Percentiles rank a stretch among this genome's conserved stretches.
Conservation (phyloP, 2,329 filamentous ascomycete species). For the Microdochium trichocladiopsis region DNA sequence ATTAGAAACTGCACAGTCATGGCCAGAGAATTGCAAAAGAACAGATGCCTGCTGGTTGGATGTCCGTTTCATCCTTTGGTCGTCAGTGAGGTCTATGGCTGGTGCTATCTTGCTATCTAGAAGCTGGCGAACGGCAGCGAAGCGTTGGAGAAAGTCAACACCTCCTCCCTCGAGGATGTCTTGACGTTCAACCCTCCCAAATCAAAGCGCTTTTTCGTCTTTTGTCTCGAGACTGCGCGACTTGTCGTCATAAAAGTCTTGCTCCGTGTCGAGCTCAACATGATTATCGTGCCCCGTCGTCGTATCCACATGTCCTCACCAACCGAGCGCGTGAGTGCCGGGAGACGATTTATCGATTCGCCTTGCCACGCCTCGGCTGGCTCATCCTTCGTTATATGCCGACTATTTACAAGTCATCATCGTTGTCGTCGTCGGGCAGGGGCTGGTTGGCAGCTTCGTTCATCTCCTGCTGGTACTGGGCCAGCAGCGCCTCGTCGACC, state of each 20-base stretch:
- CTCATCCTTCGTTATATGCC: constrained; percentile 8
- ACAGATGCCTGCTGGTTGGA: not conserved
- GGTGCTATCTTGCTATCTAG: constrained; percentile 21
- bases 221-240: constrained; percentile 8
- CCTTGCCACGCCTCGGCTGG: constrained; percentile 2
- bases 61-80: constrained; percentile 8
- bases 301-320: constrained; percentile 12
- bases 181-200: constrained; percentile 9
- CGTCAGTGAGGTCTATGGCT: constrained; percentile 21
- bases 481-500: constrained; percentile 78
- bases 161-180: constrained; percentile 11
- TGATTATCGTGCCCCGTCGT: constrained; percentile 13
- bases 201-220: constrained; percentile 7
- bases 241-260: constrained; percentile 13
- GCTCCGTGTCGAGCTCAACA: constrained; percentile 15
- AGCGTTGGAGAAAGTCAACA: constrained; percentile 14
- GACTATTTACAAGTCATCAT: constrained; percentile 51
- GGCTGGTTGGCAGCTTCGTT: constrained; percentile 69
- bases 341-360: constrained; percentile 3
- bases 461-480: constrained; percentile 87
- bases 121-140: constrained; percentile 19
- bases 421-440: constrained; percentile 91
- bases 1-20: not conserved
- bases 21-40: not conserved
- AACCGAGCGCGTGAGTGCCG: constrained; percentile 2